Percentiles rank a stretch among this genome's conserved stretches.
phyloP scores from a whole-genome alignment of 2,329 filamentous ascomycete species.

The Fusarium sp. region DNA sequence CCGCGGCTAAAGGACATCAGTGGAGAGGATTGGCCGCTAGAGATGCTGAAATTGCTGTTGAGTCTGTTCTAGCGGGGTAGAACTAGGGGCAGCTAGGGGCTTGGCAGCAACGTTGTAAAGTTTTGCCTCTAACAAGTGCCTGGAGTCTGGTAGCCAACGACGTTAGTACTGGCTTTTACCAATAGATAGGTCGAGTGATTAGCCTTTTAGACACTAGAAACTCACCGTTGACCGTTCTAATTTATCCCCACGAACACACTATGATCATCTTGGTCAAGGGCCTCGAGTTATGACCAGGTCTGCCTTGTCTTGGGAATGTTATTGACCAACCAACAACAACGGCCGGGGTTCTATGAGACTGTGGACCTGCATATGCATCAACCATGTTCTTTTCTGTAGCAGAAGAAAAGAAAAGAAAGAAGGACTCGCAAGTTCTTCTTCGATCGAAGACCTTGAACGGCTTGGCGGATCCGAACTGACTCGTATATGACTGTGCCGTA shows the following conservation, averaged over 20 bases:
- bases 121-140: not conserved
- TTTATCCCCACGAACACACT: not conserved
- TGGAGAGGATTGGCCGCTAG: not conserved
- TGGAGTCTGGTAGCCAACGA: not conserved
- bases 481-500: not conserved
- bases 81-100: not conserved
- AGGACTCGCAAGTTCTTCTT: not conserved
- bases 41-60: not conserved
- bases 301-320: not conserved
- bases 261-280: not conserved
- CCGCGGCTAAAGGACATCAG: not conserved
- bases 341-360: not conserved
- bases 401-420: not conserved
- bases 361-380: slow-evolving; percentile 19
- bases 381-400: not conserved
- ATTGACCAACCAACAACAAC: not conserved
- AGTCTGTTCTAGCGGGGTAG: not conserved
- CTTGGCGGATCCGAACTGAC: not conserved
- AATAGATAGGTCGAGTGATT: not conserved
- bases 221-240: not conserved
- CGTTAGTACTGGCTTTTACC: not conserved
- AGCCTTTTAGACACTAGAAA: not conserved
- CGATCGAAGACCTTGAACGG: no score
- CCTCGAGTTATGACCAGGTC: not conserved
- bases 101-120: not conserved